These are phyloP conservation scores for Cercospora zeina DNA, from an alignment of 2,329 filamentous ascomycete species.

Conservation along the genomic window DNA sequence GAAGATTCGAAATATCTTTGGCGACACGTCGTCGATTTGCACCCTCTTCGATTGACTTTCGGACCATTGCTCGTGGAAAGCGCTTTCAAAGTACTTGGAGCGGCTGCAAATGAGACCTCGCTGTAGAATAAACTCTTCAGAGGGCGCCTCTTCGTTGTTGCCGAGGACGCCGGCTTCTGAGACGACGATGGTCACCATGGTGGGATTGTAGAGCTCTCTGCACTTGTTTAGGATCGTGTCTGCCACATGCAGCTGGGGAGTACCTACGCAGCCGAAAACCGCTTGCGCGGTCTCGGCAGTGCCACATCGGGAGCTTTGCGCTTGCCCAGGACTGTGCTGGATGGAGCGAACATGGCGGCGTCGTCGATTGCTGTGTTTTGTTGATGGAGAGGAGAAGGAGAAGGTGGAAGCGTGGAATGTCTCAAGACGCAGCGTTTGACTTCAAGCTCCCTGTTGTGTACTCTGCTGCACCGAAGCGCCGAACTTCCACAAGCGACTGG, in stretches of 20 bases:
- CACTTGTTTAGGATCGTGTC: background rate
- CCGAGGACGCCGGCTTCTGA: constrained; percentile 1
- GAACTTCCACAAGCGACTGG: background rate
- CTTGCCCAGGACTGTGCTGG: background rate
- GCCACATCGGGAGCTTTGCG: background rate
- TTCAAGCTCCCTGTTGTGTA: too few relatives aligned
- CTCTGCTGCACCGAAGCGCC: background rate
- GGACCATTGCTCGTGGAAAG: constrained; percentile 17
- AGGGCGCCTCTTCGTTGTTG: background rate
- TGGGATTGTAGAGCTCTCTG: constrained; percentile 8
- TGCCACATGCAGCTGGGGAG: too few relatives aligned
- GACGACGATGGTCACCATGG: constrained; percentile 9
- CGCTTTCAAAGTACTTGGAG: constrained; percentile 23
- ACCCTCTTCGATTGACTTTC: background rate
- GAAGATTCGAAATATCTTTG: constrained; percentile 21
- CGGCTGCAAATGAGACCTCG: constrained; percentile 17
- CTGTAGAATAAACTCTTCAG: constrained; percentile 9
- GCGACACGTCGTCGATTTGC: constrained; percentile 14
- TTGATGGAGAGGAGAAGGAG: background rate
- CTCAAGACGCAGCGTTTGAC: background rate
- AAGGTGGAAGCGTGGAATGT: background rate
- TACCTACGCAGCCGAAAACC: background rate
- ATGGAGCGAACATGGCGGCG: background rate
- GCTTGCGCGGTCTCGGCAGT: background rate
- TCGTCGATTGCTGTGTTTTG: background rate